Evolutionary conservation across 305 asterid genomes (phyloP).

Genomic region (Ajuga reptans): DNA sequence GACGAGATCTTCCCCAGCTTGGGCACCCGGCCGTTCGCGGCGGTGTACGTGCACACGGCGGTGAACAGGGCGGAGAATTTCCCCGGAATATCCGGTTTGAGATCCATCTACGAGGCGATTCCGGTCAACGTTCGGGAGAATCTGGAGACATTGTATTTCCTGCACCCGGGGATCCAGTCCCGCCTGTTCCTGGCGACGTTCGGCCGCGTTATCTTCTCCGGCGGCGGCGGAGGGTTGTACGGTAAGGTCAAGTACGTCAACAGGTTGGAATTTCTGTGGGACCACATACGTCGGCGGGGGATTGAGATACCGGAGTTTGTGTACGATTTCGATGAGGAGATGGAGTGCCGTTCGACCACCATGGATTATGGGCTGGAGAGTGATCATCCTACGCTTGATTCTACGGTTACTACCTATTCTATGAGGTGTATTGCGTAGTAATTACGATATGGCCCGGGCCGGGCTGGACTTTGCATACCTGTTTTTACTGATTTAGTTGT

Average conservation of each 20-base stretch:
- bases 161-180: slow-evolving; percentile 74
- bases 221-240: slow-evolving; percentile 39
- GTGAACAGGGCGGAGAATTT: slow-evolving; percentile 50
- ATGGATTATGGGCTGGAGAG: slow-evolving; percentile 73
- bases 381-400: slow-evolving; percentile 55
- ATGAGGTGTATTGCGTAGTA: slow-evolving; percentile 46
- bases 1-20: slow-evolving; percentile 46
- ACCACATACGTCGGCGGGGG: slow-evolving; percentile 45
- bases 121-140: slow-evolving; percentile 38
- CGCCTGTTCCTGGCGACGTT: slow-evolving; percentile 70
- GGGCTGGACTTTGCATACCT: not conserved
- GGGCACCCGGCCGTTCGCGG: slow-evolving; percentile 42
- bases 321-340: slow-evolving; percentile 59
- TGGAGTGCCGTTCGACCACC: slow-evolving; percentile 44
- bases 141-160: slow-evolving; percentile 54
- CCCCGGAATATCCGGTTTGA: slow-evolving; percentile 55
- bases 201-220: slow-evolving; percentile 52
- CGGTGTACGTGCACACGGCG: slow-evolving; percentile 58
- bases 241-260: slow-evolving; percentile 51
- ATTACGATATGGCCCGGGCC: not conserved
- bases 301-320: slow-evolving; percentile 75
- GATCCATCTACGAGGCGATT: slow-evolving; percentile 46
- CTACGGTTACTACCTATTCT: slow-evolving; percentile 38
- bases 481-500: not conserved
- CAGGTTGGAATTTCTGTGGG: slow-evolving; percentile 65